phyloP scores from a whole-genome alignment of 768 basidiomycete genomes.

The Coprinopsis marcescibilis region DNA sequence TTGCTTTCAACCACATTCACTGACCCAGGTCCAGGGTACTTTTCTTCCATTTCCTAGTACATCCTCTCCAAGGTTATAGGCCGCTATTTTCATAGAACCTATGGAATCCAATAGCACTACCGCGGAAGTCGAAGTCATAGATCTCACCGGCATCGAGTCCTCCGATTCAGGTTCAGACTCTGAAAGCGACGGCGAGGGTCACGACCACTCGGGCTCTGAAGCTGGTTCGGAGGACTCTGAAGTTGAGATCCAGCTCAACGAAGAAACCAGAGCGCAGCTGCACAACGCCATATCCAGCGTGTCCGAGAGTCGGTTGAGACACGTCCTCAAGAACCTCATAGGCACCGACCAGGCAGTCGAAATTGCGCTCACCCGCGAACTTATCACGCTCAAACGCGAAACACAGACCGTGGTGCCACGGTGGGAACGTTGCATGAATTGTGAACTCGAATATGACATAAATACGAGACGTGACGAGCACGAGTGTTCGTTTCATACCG shows the following conservation, averaged over 20 bases:
- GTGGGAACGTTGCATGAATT: constrained; percentile 44
- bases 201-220: constrained; percentile 17
- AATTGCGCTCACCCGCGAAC: constrained; percentile 35
- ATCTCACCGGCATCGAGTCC: constrained; percentile 38
- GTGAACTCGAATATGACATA: constrained; percentile 42
- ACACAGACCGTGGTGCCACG: constrained; percentile 32
- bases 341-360: constrained; percentile 36
- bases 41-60: background rate
- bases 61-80: no score
- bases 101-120: background rate
- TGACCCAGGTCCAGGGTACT: background rate
- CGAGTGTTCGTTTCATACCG: constrained; percentile 48
- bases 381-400: constrained; percentile 34
- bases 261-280: constrained; percentile 35
- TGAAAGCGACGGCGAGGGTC: constrained; percentile 19
- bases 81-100: background rate
- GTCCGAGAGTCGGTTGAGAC: constrained; percentile 39
- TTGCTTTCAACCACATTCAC: background rate
- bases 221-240: constrained; percentile 22
- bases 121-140: constrained; percentile 30
- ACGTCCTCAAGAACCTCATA: constrained; percentile 32
- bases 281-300: constrained; percentile 36
- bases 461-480: constrained; percentile 28
- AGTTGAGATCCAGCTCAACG: constrained; percentile 32
- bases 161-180: constrained; percentile 26